Conservation (phyloP, 352 stramenopile species). For the Phytopythium aichiense region DNA sequence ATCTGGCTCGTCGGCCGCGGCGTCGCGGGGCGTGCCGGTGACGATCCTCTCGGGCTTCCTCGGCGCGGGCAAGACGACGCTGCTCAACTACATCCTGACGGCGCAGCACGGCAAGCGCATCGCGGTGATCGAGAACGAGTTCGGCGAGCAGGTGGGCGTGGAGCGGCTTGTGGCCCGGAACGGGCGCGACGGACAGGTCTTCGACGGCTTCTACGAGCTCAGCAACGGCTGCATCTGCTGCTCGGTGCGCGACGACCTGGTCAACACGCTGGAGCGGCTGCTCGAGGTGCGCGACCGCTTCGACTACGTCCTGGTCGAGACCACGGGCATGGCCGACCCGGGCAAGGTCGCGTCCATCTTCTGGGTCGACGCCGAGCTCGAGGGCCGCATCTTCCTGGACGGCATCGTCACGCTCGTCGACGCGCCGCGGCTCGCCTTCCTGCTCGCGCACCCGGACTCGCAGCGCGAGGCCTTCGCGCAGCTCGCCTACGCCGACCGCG, state of each 20-base stretch:
- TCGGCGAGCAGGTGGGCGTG: conserved; percentile 95
- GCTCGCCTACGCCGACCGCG: conserved; percentile 97
- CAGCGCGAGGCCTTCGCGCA: conserved; percentile 92
- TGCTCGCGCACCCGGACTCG: conserved; percentile 57
- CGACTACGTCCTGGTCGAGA: conserved; percentile 94
- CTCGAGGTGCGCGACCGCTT: conserved; percentile 77
- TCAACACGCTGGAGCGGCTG: conserved; percentile 82
- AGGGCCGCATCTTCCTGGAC: conserved; percentile 89
- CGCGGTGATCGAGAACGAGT: conserved; percentile 99
- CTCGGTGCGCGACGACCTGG: conserved; percentile 91
- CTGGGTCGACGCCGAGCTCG: conserved; percentile 93
- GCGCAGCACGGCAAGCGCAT: conserved; percentile 92
- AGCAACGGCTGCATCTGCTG: conserved; percentile 99
- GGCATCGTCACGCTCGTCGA: conserved; percentile 97
- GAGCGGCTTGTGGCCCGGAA: conserved; percentile 90
- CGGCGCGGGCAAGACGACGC: conserved; percentile 95
- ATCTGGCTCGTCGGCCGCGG: too few relatives aligned
- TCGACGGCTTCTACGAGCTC: conserved; percentile 93
- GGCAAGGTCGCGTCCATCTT: conserved; percentile 95
- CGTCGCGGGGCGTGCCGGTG: conserved; percentile 65
- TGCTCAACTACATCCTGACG: conserved; percentile 97
- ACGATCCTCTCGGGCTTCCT: conserved; percentile 96
- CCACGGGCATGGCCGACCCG: conserved; percentile 92
- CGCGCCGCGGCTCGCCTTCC: conserved; percentile 87
- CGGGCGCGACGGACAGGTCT: conserved; percentile 48